phyloP scores from a whole-genome alignment of 768 basidiomycete species.

The Cystofilobasidium macerans region DNA sequence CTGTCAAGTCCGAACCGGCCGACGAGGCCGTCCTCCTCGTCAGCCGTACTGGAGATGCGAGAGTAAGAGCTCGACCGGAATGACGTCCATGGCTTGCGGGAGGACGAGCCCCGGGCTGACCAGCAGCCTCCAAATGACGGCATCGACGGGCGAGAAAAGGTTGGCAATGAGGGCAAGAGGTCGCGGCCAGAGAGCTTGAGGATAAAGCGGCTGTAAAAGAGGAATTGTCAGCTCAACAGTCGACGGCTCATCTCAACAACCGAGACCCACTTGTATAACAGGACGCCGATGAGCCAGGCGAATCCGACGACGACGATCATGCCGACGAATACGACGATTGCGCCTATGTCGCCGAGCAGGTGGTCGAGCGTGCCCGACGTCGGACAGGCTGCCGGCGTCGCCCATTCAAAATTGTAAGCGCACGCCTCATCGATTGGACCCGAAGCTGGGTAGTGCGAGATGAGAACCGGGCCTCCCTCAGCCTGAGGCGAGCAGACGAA shows the following conservation, averaged over 20 bases:
- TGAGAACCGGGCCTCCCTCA: slow-evolving; percentile 5
- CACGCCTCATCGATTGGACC: slow-evolving; percentile 6
- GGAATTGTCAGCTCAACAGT: not conserved
- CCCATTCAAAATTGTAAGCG: slow-evolving; percentile 18
- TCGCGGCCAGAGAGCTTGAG: slow-evolving; percentile 18
- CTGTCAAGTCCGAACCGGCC: slow-evolving; percentile 22
- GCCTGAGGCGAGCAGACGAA: slow-evolving; percentile 8
- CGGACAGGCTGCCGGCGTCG: slow-evolving; percentile 10
- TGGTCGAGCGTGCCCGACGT: not conserved
- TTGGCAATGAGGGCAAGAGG: slow-evolving; percentile 12
- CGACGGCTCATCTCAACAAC: not conserved
- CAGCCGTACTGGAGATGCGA: slow-evolving; percentile 3
- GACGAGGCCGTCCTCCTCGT: slow-evolving; percentile 23
- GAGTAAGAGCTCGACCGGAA: not conserved
- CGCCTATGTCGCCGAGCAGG: not conserved
- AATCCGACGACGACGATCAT: not conserved
- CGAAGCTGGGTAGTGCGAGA: not conserved
- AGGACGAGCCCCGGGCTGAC: not conserved
- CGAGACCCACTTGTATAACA: slow-evolving; percentile 17
- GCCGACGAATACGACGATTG: not conserved
- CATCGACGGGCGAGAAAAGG: slow-evolving; percentile 11
- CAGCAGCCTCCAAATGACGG: not conserved
- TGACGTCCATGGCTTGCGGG: slow-evolving; percentile 3
- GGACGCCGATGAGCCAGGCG: slow-evolving; percentile 11
- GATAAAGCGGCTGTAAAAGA: slow-evolving; percentile 12